Conservation (phyloP, 176 grass and related monocot genomes). For the Eleusine indica region DNA sequence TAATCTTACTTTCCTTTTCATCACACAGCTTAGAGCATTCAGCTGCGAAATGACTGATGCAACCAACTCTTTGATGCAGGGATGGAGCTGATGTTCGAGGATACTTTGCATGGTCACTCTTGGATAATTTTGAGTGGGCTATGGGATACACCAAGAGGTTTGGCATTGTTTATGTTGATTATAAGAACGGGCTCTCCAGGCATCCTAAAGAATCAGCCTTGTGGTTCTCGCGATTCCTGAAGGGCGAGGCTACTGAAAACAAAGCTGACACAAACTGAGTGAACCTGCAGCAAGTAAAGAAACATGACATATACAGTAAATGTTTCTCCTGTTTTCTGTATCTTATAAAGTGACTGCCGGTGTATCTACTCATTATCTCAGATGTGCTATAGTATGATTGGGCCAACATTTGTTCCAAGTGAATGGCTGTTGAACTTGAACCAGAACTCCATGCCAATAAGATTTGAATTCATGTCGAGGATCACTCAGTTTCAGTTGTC, state of each 20-base stretch:
- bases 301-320: conserved; percentile 29
- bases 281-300: conserved; percentile 34
- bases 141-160: conserved; percentile 84
- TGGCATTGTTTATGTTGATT: conserved; percentile 78
- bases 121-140: conserved; percentile 83
- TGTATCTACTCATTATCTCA: conserved; percentile 24
- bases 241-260: conserved; percentile 32
- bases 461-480: conserved; percentile 6
- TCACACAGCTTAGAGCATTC: not conserved
- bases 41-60: conserved; percentile 16
- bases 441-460: conserved; percentile 25
- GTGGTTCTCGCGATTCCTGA: conserved; percentile 77
- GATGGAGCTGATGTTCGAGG: conserved; percentile 69
- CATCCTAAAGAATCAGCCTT: conserved; percentile 67
- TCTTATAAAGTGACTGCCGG: conserved; percentile 7
- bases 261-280: conserved; percentile 33
- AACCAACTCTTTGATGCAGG: conserved; percentile 45
- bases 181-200: conserved; percentile 68
- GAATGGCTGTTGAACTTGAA: not conserved
- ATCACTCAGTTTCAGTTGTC: not conserved
- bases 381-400: not conserved
- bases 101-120: conserved; percentile 78
- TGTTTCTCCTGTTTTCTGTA: conserved; percentile 31
- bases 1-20: conserved; percentile 34
- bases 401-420: not conserved